Evolutionary conservation across 2,329 filamentous ascomycete genomes (phyloP), one percentile per base, ranked within the genome.

Genomic region (Aquanectria penicillioides): DNA sequence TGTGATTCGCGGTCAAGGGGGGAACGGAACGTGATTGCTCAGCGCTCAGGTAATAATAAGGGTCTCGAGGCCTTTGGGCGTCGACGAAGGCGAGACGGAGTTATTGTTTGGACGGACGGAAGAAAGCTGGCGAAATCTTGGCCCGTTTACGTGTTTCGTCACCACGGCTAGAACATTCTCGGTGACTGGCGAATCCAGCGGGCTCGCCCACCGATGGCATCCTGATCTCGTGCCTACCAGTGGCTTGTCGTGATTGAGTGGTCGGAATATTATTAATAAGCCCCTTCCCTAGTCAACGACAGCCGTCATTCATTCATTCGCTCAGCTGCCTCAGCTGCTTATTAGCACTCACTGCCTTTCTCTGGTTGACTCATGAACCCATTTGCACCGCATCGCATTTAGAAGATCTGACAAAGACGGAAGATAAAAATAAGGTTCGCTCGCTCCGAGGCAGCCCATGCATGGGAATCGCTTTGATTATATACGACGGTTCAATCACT

Each of bases 161-260:
- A 46, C 34, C 17, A 31, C n/a, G 46, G 51, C 64, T 56, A 68
- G 66, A 69, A 69, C 44, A 50, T 69, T 69, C 56, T 59, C 56
- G 43, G 56, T 50, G 50, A 44, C 37, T 6, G 20, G 33, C 43
- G 36, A 55, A 44, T 26, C 33, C n/a, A 20, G n/a, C 26, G 22
- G 50, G 28, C n/a, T n/a, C n/a, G n/a, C n/a, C n/a, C n/a, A n/a
- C n/a, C n/a, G n/a, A 28, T 12, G 31, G 29, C 41, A 46, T 46
- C 26, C 33, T 28, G 23, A 36, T 53, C 34, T 40, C 40, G 47
- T 29, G 18, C 49, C 20, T 36, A 37, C 20, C 48, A 31, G 48
- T 52, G 29, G 50, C 43, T 43, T 53, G 37, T 23, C 15, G 15
- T 28, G 26, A n/a, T n/a, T n/a, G 17, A 38, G 23, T 10, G 25